Percentiles rank a stretch among this genome's conserved stretches.
phyloP scores from a whole-genome alignment of 805 yeast species.

The Lachancea sp. region DNA sequence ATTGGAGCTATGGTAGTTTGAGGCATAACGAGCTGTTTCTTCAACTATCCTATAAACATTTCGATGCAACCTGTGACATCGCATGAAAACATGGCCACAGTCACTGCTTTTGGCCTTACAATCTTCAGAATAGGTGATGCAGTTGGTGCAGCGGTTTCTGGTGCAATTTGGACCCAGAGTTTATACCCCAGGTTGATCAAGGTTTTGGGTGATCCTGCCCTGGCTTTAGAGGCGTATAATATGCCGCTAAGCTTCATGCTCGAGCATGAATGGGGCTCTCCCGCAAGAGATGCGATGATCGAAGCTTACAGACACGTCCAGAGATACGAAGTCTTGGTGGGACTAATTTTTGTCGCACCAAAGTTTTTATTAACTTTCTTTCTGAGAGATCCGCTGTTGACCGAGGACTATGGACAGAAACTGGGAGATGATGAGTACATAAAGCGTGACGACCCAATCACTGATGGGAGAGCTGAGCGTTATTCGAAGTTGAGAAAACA shows the following conservation, averaged over 20 bases:
- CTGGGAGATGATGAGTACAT: constrained; percentile 21
- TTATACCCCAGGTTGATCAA: constrained; percentile 45
- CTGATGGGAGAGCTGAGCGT: constrained; percentile 11
- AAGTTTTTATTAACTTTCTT: constrained; percentile 21
- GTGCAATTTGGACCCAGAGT: constrained; percentile 66
- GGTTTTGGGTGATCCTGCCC: constrained; percentile 32
- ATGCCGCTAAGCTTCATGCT: constrained; percentile 47
- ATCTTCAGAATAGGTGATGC: constrained; percentile 60
- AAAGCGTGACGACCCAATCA: constrained; percentile 25
- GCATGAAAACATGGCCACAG: constrained; percentile 65
- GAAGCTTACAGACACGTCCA: constrained; percentile 55
- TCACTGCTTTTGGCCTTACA: constrained; percentile 52
- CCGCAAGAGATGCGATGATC: constrained; percentile 54
- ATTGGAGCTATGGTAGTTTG: constrained; percentile 45
- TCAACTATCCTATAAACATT: constrained; percentile 58
- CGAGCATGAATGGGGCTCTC: constrained; percentile 54
- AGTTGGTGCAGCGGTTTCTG: constrained; percentile 58
- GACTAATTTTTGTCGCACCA: constrained; percentile 24
- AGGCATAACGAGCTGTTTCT: constrained; percentile 68
- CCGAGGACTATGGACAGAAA: constrained; percentile 20
- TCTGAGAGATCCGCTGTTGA: constrained; percentile 24
- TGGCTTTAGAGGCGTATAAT: constrained; percentile 43
- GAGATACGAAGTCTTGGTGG: constrained; percentile 46
- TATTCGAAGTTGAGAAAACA: background rate
- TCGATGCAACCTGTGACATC: constrained; percentile 52